Evolutionary conservation across 2,329 filamentous ascomycete species (phyloP).

Genomic region (Pestalotiopsis sp.): DNA sequence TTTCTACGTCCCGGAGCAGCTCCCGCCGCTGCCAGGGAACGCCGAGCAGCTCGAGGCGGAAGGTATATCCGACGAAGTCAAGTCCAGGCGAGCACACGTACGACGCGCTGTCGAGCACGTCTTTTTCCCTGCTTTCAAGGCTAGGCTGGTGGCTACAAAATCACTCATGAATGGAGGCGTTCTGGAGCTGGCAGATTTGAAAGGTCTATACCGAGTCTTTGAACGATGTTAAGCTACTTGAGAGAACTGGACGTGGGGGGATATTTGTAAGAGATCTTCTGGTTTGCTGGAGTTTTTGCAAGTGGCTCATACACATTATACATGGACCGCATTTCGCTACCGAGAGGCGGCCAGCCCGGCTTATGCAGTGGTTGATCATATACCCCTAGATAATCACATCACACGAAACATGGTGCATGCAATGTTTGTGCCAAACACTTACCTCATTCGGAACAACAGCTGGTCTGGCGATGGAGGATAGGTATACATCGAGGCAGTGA

Average conservation of each 20-base stretch:
- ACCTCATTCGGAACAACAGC: background rate
- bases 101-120: conserved; percentile 78
- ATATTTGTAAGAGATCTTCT: background rate
- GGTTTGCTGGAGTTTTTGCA: background rate
- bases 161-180: conserved; percentile 73
- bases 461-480: background rate
- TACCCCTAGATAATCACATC: background rate
- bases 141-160: conserved; percentile 80
- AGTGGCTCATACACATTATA: background rate
- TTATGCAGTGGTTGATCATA: background rate
- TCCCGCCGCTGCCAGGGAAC: conserved; percentile 54
- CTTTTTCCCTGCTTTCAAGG: conserved; percentile 87
- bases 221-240: conserved; percentile 72
- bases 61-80: conserved; percentile 51
- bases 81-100: conserved; percentile 68
- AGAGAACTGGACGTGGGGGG: background rate
- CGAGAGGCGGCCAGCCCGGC: background rate
- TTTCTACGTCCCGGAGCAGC: conserved; percentile 87
- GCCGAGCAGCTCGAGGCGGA: conserved; percentile 37
- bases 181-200: conserved; percentile 87
- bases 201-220: conserved; percentile 92
- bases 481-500: background rate
- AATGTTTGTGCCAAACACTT: background rate
- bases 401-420: background rate
- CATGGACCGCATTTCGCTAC: background rate